Evolutionary conservation across 176 grass and related monocot genomes (phyloP).

Genomic region (Chrysopogon serrulatus): DNA sequence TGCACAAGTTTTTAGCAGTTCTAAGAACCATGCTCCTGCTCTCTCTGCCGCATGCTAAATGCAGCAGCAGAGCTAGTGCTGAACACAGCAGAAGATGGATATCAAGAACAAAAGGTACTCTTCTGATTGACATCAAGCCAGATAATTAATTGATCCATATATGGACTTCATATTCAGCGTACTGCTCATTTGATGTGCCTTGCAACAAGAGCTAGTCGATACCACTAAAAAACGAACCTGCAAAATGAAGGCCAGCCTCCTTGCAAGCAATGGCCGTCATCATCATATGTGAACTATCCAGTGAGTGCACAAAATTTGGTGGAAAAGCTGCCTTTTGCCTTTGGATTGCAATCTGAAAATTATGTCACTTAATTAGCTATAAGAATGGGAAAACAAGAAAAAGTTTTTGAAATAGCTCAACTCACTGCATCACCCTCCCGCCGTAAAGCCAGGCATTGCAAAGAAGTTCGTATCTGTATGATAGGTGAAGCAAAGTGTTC

Average conservation of each 20-base stretch:
- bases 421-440: conserved; percentile 65
- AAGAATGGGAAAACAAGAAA: not conserved
- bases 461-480: conserved; percentile 70
- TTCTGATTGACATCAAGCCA: not conserved
- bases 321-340: conserved; percentile 87
- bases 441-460: conserved; percentile 66
- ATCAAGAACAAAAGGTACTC: not conserved
- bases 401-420: not conserved
- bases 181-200: conserved; percentile 3
- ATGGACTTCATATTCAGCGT: not conserved
- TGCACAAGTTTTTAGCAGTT: not conserved
- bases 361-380: conserved; percentile 15
- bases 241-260: conserved; percentile 80
- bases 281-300: conserved; percentile 99
- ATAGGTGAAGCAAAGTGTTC: not conserved
- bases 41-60: not conserved
- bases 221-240: conserved; percentile 41
- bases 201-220: not conserved
- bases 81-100: not conserved
- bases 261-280: conserved; percentile 95
- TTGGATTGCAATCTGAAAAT: conserved; percentile 66
- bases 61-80: not conserved
- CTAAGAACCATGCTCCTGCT: not conserved
- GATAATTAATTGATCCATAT: not conserved
- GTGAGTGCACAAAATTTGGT: conserved; percentile 95